Evolutionary conservation across 805 yeast genomes (phyloP).

Genomic region (Deakozyma indianensis): DNA sequence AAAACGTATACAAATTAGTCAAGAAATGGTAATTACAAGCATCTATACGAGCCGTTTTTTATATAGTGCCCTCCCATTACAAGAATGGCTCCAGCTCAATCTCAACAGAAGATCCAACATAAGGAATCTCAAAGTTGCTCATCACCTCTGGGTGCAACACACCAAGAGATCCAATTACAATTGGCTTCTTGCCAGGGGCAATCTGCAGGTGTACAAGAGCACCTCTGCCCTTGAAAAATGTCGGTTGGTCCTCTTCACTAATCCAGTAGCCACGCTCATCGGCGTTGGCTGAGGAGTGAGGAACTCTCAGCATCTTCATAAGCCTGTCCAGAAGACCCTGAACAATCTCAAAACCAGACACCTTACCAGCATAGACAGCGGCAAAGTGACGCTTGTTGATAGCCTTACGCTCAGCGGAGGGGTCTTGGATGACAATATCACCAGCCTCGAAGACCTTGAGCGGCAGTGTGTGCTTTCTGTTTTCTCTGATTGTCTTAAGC

Average conservation of each 20-base stretch:
- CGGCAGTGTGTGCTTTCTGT: conserved; percentile 90
- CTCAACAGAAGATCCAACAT: conserved; percentile 86
- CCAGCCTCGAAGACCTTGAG: conserved; percentile 91
- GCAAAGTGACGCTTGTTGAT: conserved; percentile 89
- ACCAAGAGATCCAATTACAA: conserved; percentile 65
- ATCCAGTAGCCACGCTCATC: conserved; percentile 50
- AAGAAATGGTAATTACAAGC: no score
- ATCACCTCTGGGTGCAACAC: conserved; percentile 93
- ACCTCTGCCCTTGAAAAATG: conserved; percentile 95
- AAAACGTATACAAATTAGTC: neutral
- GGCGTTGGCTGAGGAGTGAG: conserved; percentile 44
- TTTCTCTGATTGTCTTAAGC: conserved; percentile 87
- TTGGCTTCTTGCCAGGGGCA: conserved; percentile 20
- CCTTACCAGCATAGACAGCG: conserved; percentile 87
- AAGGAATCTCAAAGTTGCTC: conserved; percentile 75
- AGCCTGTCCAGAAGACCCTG: conserved; percentile 92
- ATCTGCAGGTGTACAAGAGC: conserved; percentile 63
- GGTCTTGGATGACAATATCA: conserved; percentile 81
- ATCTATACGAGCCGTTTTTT: neutral
- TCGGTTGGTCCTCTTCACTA: conserved; percentile 26
- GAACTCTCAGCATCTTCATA: conserved; percentile 90
- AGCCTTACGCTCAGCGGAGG: conserved; percentile 71
- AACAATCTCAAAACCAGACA: conserved; percentile 85
- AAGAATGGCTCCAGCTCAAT: conserved; percentile 70
- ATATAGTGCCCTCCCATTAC: conserved; percentile 3